A percentile compares a stretch with the other conserved stretches of the same genome.
These are phyloP conservation scores for Panicum hallii DNA, from an alignment of 202 grass and related monocot species.

Conservation along the genomic window DNA sequence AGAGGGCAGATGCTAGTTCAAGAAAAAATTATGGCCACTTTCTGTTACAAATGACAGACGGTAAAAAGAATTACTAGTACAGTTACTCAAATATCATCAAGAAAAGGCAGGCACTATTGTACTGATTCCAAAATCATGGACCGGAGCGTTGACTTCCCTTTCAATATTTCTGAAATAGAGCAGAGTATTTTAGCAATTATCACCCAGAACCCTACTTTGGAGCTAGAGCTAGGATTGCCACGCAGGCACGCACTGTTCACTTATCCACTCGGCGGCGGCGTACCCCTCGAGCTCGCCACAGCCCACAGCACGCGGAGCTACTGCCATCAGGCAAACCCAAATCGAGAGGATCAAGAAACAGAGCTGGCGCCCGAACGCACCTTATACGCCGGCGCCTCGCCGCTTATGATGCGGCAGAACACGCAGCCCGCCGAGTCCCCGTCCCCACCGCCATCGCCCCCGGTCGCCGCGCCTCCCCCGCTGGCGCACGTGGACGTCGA, in stretches of 20 bases:
- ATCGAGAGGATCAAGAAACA: neutral
- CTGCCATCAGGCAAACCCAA: neutral
- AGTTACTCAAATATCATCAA: neutral
- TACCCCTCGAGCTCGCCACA: neutral
- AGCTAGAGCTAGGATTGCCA: neutral
- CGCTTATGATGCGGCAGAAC: conserved; percentile 73
- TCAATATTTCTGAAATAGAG: neutral
- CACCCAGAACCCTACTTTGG: neutral
- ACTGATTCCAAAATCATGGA: neutral
- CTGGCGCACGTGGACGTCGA: conserved; percentile 29
- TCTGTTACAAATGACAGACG: neutral
- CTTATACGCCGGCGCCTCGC: conserved; percentile 70
- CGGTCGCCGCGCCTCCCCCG: neutral
- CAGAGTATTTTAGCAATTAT: too few species aligned
- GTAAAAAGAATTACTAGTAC: neutral
- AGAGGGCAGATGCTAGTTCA: neutral
- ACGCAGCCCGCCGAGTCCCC: conserved; percentile 48
- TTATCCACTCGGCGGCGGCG: neutral
- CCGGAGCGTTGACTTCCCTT: neutral
- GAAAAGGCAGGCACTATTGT: neutral
- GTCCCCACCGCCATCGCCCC: neutral
- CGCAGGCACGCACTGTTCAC: neutral
- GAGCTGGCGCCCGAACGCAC: conserved; percentile 16
- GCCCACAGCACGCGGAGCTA: neutral
- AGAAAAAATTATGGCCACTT: neutral